Conservation (phyloP, 495 filamentous ascomycete species). For the Aspergillus egyptiacus region DNA sequence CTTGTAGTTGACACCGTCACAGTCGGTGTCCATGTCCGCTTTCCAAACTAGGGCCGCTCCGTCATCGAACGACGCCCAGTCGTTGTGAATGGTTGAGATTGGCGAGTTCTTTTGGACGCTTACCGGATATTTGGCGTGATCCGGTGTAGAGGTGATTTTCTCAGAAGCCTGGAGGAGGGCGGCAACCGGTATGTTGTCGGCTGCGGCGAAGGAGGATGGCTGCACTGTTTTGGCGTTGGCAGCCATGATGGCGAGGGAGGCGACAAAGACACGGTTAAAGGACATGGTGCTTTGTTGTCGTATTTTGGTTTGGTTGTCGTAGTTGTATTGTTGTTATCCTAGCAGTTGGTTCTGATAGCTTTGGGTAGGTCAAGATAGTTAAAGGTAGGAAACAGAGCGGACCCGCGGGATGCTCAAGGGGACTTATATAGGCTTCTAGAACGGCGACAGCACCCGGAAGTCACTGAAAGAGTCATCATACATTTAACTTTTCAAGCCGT, state of each 20-base stretch:
- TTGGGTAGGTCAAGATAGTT: too few species aligned
- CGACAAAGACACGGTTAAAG: slow-evolving; percentile 42
- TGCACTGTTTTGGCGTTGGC: slow-evolving; percentile 77
- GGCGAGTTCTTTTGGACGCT: neutral
- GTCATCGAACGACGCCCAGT: slow-evolving; percentile 25
- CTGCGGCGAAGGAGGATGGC: neutral
- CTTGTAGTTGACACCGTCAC: slow-evolving; percentile 31
- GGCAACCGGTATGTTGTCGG: neutral
- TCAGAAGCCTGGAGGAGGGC: neutral
- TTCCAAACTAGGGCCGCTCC: slow-evolving; percentile 13
- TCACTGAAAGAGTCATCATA: too few species aligned
- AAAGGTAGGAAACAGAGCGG: too few species aligned
- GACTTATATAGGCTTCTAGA: too few species aligned
- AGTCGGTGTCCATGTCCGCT: slow-evolving; percentile 37
- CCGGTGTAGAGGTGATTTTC: neutral
- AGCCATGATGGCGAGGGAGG: slow-evolving; percentile 75
- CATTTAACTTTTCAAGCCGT: too few species aligned
- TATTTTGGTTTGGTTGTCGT: slow-evolving; percentile 54
- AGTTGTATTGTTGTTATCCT: too few species aligned
- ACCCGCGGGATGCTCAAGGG: too few species aligned
- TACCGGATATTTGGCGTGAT: slow-evolving; percentile 9
- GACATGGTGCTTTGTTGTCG: slow-evolving; percentile 37
- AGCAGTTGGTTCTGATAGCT: too few species aligned
- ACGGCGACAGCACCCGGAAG: too few species aligned
- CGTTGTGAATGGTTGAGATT: slow-evolving; percentile 16